Base-by-base conservation (phyloP, 441 rosid genomes). In the Jatropha multifida region DNA sequence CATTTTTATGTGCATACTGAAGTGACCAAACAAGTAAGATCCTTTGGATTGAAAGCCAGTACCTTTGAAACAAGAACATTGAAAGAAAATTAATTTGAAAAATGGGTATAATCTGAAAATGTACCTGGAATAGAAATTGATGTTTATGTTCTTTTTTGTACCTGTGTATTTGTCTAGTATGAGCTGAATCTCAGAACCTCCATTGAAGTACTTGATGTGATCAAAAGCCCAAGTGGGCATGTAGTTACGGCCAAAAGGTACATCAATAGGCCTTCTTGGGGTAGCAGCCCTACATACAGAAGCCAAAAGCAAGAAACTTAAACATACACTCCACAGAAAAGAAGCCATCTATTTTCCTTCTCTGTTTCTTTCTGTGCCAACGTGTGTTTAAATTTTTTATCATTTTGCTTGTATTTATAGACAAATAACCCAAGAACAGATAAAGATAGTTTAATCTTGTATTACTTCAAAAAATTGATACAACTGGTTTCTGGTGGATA, bases 1-100 rank as follows among this genome's bases (percentile, higher is more conserved):
- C 92, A 93, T 76, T 89, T 90, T 93, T 27, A 93, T 89, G 69
- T 89, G 88, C 98, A 90, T 91, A 61, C 92, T 89, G 78, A 93
- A 91, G 79, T 91, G 96, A 2, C 98, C 98, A 78, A 93, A 90
- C 83, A 91, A 77, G 85, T 91, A 91, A 0, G 84, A 78, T 0
- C 94, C 97, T 68, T 93, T 93, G 27, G 97, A 89, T 78, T 90
- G 97, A 74, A 93, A 93, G n/a, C 97, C 97, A 32, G 98, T 90
- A 93, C 97, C 68, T 37, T 17, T 18, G 20, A 51, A 51, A 56
- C 37, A 62, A 13, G 9, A 18, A 46, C 14, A 18, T 20, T 10
- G 3, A 62, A 32, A 37, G 64, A 12, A n/a, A 48, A 32, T 12
- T 61, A 48, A 23, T 9, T 20, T 52, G 46, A 40, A 52, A 68